A percentile compares a stretch with the other conserved stretches of the same genome.
Conservation (phyloP, 805 yeast genomes). For the Candida michaelii region DNA sequence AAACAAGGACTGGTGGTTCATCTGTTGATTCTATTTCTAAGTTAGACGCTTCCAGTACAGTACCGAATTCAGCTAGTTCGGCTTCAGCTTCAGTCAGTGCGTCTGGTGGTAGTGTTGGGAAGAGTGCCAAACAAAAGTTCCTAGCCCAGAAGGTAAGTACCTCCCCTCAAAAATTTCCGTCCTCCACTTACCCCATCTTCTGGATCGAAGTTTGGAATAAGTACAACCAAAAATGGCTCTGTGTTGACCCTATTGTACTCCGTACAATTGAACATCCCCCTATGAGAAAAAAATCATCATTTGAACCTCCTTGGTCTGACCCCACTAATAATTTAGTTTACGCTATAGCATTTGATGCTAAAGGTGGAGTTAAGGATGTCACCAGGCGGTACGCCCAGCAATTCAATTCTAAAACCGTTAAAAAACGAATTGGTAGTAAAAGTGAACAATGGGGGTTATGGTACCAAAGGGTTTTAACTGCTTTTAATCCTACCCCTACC, state of each 20-base stretch:
- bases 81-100: conserved; percentile 20
- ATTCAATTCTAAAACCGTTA: conserved; percentile 73
- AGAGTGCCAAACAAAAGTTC: conserved; percentile 11
- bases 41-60: too few relatives aligned
- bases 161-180: conserved; percentile 17
- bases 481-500: too few relatives aligned
- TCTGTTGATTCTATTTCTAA: too few relatives aligned
- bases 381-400: conserved; percentile 76
- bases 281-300: conserved; percentile 47
- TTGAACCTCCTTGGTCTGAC: conserved; percentile 74
- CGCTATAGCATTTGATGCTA: conserved; percentile 71
- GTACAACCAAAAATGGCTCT: conserved; percentile 70
- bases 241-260: conserved; percentile 77
- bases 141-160: neutral
- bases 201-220: conserved; percentile 97
- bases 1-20: too few relatives aligned
- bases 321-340: conserved; percentile 62
- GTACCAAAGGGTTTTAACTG: conserved; percentile 51
- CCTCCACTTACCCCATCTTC: conserved; percentile 61
- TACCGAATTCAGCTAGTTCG: neutral
- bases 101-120: conserved; percentile 2
- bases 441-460: conserved; percentile 57
- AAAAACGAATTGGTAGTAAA: conserved; percentile 61
- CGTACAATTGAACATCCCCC: conserved; percentile 62
- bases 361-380: conserved; percentile 71